Conservation (phyloP, 139 green algal genomes). For the Tetradesmus obliquus region DNA sequence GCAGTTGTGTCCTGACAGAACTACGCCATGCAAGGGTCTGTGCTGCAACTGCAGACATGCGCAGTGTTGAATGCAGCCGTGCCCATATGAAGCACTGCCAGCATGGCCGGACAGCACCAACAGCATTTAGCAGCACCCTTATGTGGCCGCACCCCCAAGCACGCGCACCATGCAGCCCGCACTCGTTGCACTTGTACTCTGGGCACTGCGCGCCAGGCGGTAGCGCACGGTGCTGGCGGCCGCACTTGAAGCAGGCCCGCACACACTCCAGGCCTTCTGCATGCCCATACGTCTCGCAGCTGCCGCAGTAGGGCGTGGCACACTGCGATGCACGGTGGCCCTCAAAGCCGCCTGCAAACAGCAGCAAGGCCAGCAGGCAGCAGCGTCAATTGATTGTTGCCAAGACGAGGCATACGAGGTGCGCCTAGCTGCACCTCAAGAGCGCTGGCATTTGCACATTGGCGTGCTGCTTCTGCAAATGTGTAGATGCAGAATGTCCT, state of each 20-base stretch:
- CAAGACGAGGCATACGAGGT: background rate
- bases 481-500: too few relatives aligned
- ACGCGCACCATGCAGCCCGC: background rate
- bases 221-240: background rate
- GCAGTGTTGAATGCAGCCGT: background rate
- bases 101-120: background rate
- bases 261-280: background rate
- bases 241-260: constrained; percentile 5
- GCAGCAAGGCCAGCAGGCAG: background rate
- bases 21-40: too few relatives aligned
- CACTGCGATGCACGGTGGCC: background rate
- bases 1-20: too few relatives aligned
- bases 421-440: too few relatives aligned
- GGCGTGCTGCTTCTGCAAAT: too few relatives aligned
- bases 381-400: too few relatives aligned
- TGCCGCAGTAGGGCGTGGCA: constrained; percentile 16
- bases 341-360: background rate
- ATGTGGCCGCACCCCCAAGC: background rate
- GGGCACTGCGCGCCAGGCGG: background rate
- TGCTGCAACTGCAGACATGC: too few relatives aligned
- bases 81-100: background rate
- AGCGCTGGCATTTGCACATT: too few relatives aligned
- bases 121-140: background rate
- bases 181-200: constrained; percentile 1
- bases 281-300: background rate